Conservation (phyloP, 805 yeast genomes). For the Candida fluviatilis region DNA sequence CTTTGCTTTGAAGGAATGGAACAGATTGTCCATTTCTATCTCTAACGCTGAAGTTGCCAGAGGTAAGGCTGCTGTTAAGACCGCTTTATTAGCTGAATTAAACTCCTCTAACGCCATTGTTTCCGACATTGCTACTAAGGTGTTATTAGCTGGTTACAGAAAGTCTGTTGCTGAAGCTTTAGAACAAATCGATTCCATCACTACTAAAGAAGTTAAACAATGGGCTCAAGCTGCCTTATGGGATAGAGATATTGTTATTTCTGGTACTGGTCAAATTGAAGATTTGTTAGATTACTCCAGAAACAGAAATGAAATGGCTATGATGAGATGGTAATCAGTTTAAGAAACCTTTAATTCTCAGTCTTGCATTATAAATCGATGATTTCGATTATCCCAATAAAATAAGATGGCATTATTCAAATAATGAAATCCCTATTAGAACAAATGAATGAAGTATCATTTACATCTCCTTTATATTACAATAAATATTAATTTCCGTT, state of each 20-base stretch:
- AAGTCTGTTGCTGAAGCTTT: constrained; percentile 56
- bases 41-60: constrained; percentile 75
- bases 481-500: constrained; percentile 4
- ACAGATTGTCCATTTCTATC: constrained; percentile 72
- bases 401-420: background rate
- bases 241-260: constrained; percentile 79
- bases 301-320: constrained; percentile 84
- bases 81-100: constrained; percentile 51
- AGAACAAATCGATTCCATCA: constrained; percentile 59
- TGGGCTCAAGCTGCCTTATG: constrained; percentile 78
- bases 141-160: constrained; percentile 59
- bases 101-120: constrained; percentile 49
- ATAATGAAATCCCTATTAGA: background rate
- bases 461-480: background rate
- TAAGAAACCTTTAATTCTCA: background rate
- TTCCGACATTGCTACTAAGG: constrained; percentile 54
- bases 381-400: background rate
- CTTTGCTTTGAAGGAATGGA: constrained; percentile 83
- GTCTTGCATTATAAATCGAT: constrained; percentile 1
- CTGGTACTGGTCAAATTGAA: constrained; percentile 86
- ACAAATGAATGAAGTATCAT: background rate
- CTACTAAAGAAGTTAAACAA: constrained; percentile 53
- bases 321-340: constrained; percentile 63
- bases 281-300: constrained; percentile 79
- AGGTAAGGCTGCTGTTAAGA: constrained; percentile 69